A percentile compares a stretch with the other conserved stretches of the same genome.
Conservation (phyloP, 23 red algal genomes). For the Gracilaria caudata region DNA sequence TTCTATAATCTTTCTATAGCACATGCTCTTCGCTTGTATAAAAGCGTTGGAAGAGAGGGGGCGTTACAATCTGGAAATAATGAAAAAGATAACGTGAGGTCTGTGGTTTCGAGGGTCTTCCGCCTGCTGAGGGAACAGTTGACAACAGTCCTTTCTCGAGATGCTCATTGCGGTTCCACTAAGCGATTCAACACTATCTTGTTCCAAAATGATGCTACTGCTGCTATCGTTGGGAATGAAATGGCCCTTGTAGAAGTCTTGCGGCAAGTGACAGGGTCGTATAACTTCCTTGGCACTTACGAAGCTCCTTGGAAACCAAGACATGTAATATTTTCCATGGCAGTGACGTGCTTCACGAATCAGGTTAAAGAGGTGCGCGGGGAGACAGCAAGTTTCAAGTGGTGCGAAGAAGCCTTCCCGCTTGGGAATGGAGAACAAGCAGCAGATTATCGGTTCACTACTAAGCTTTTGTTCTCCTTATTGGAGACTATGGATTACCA, state of each 20-base stretch:
- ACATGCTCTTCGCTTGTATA: constrained; percentile 39
- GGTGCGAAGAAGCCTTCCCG: constrained; percentile 46
- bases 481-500: constrained; percentile 68
- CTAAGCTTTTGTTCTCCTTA: constrained; percentile 43
- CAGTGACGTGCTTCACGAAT: constrained; percentile 46
- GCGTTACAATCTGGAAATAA: background rate
- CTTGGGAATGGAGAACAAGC: background rate
- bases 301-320: constrained; percentile 25
- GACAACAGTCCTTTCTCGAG: constrained; percentile 33
- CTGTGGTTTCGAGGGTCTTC: constrained; percentile 25
- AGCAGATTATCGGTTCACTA: background rate
- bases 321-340: constrained; percentile 39
- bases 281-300: constrained; percentile 36
- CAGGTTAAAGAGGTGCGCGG: constrained; percentile 36
- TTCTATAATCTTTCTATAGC: constrained; percentile 60
- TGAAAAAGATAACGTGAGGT: constrained; percentile 1
- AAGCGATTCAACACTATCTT: constrained; percentile 35
- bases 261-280: constrained; percentile 18
- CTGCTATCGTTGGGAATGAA: background rate
- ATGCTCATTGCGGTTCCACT: constrained; percentile 44
- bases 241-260: background rate
- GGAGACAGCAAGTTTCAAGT: constrained; percentile 30
- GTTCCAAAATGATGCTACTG: background rate
- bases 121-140: constrained; percentile 36
- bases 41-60: background rate